phyloP scores from a whole-genome alignment of 257 asterid genomes.

The Jaltomata sinuosa region DNA sequence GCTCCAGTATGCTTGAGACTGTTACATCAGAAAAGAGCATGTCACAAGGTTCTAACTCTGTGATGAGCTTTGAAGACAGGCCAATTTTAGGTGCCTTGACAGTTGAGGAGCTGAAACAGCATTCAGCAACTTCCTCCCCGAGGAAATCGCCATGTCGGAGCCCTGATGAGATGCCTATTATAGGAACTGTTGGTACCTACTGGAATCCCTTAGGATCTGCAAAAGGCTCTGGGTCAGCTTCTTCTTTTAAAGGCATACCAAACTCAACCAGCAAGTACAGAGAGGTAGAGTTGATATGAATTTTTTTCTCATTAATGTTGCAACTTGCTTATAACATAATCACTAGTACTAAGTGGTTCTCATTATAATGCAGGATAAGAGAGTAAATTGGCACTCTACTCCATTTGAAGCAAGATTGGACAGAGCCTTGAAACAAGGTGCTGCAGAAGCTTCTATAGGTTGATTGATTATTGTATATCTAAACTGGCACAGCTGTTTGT shows the following conservation, averaged over 20 bases:
- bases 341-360: not conserved
- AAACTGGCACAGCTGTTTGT: not conserved
- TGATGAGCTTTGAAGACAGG: conserved; percentile 64
- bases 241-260: conserved; percentile 81
- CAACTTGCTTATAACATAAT: not conserved
- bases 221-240: conserved; percentile 26
- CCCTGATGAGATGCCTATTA: conserved; percentile 89
- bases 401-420: conserved; percentile 88
- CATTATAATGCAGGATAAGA: conserved; percentile 59
- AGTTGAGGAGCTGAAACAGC: conserved; percentile 77
- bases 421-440: conserved; percentile 52
- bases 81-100: conserved; percentile 97
- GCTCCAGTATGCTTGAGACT: conserved; percentile 30
- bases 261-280: conserved; percentile 88
- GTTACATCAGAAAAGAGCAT: conserved; percentile 16
- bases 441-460: conserved; percentile 26
- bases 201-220: conserved; percentile 49
- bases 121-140: conserved; percentile 52
- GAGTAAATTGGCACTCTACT: conserved; percentile 80
- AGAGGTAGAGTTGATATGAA: conserved; percentile 48
- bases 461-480: not conserved
- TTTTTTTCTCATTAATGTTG: not conserved
- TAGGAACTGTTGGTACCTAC: conserved; percentile 87
- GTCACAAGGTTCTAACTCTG: conserved; percentile 42
- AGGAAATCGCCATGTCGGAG: conserved; percentile 74